phyloP scores from a whole-genome alignment of 805 yeast species.

The Ogataea neopini region DNA sequence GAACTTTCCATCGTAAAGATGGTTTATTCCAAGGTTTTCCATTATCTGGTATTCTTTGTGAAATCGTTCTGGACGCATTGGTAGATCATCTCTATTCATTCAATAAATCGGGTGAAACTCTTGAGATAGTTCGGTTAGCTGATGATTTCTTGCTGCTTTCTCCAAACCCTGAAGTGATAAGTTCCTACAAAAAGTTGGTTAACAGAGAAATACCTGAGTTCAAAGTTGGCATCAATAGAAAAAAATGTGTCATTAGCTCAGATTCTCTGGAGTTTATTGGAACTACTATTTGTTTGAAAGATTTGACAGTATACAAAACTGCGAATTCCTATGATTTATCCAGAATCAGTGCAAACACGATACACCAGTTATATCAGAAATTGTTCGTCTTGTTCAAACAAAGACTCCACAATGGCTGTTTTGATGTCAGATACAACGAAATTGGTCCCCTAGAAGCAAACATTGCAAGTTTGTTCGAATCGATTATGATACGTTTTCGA shows the following conservation, averaged over 20 bases:
- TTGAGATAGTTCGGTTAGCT: slow-evolving; percentile 60
- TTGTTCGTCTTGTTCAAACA: slow-evolving; percentile 31
- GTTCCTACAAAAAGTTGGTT: slow-evolving; percentile 32
- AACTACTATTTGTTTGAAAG: slow-evolving; percentile 35
- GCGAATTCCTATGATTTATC: slow-evolving; percentile 22
- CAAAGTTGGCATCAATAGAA: slow-evolving; percentile 41
- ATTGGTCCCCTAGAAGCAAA: slow-evolving; percentile 24
- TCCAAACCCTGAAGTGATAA: slow-evolving; percentile 36
- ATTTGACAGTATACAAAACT: slow-evolving; percentile 39
- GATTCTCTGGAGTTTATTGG: slow-evolving; percentile 43
- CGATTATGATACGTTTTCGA: slow-evolving; percentile 21
- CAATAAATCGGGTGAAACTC: slow-evolving; percentile 16
- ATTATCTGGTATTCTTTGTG: slow-evolving; percentile 73
- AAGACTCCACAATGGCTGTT: slow-evolving; percentile 35
- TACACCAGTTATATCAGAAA: slow-evolving; percentile 26
- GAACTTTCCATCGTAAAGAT: slow-evolving; percentile 46
- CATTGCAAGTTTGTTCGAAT: slow-evolving; percentile 15
- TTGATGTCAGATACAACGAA: slow-evolving; percentile 27
- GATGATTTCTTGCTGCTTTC: slow-evolving; percentile 86
- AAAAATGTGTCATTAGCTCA: slow-evolving; percentile 37
- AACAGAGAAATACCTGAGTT: slow-evolving; percentile 43
- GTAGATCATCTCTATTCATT: slow-evolving; percentile 39
- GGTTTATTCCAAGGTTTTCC: slow-evolving; percentile 90
- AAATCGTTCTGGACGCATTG: slow-evolving; percentile 66
- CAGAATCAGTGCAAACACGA: slow-evolving; percentile 14